Evolutionary conservation across 441 rosid genomes (phyloP), one percentile per base, ranked within the genome.

Genomic region (Brassica hybrid): DNA sequence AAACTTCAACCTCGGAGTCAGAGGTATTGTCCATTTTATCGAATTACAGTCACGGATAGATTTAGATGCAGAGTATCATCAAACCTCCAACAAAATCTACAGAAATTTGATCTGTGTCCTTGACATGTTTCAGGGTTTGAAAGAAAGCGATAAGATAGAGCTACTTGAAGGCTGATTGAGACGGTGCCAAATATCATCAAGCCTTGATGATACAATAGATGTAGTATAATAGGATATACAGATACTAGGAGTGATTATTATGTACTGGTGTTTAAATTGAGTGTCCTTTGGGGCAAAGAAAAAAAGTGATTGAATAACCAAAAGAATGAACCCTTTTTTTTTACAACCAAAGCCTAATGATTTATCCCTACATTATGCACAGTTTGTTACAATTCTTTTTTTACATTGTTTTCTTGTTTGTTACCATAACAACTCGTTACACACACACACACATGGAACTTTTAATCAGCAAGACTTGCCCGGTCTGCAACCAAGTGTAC

Each of bases 101-200:
- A 27, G 23, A 54, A 4, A 75, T 65, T 12, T 0, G 0, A 71
- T 76, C 13, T 65, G 6, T 67, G 30, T 60, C 56, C 45, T 67
- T 76, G 67, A 30, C 41, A 54, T 67, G 74, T 69, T 80, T 67
- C 91, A 93, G 98, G 98, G 87, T 75, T 90, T 95, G 41, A 88
- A 91, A 83, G 91, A 82, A 12, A 73, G 93, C 77, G 67, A 73
- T 30, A 72, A 83, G 81, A 68, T 92, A 61, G 80, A 79, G 56
- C 77, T 73, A 58, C 36, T 78, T 36, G 74, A 73, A 17, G 79
- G 61, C 73, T 71, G 91, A 71, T 77, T 73, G 67, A 76, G 78
- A 83, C 64, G 57, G 10, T 91, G 76, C 45, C 34, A 12, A 13
- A 34, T 34, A 34, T 52, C 57, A 68, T 52, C 78, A n/a, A 56